phyloP scores from a whole-genome alignment of 371 early-diverging fungal species.

The Mortierella sp. region DNA sequence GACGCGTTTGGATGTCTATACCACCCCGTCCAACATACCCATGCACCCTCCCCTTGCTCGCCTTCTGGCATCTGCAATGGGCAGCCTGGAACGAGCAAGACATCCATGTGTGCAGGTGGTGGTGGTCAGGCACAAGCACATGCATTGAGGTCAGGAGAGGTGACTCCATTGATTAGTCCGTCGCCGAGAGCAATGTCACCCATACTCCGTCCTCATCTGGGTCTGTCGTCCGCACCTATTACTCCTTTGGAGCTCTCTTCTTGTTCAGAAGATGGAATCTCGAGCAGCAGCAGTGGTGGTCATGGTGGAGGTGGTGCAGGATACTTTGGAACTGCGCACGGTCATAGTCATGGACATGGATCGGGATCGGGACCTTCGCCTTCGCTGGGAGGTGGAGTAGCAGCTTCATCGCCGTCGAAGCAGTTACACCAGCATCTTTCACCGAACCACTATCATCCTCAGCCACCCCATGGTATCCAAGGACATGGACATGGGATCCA shows the following conservation, averaged over 20 bases:
- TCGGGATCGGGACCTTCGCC: constrained; percentile 3
- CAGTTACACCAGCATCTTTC: background rate
- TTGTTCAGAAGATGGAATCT: constrained; percentile 14
- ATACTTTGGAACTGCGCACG: constrained; percentile 27
- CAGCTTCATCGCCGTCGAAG: background rate
- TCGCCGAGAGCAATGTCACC: constrained; percentile 39
- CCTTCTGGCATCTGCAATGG: background rate
- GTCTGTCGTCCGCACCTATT: constrained; percentile 35
- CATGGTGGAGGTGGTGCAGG: constrained; percentile 12
- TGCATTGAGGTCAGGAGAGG: constrained; percentile 27
- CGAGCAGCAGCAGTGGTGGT: background rate
- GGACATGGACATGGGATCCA: background rate
- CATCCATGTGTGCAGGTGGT: background rate
- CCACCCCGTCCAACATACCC: constrained; percentile 51
- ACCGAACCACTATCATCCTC: background rate
- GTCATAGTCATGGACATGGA: background rate
- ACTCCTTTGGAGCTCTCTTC: constrained; percentile 43
- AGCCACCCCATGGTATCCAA: background rate
- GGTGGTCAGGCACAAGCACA: background rate
- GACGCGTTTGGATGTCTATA: constrained; percentile 56
- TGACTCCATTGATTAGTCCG: constrained; percentile 21
- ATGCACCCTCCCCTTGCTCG: constrained; percentile 16
- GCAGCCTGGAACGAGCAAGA: background rate
- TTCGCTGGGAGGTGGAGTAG: background rate
- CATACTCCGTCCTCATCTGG: constrained; percentile 37